Base-by-base conservation (phyloP, 73 alveolate genomes). In the Paramecium primaurelia region DNA sequence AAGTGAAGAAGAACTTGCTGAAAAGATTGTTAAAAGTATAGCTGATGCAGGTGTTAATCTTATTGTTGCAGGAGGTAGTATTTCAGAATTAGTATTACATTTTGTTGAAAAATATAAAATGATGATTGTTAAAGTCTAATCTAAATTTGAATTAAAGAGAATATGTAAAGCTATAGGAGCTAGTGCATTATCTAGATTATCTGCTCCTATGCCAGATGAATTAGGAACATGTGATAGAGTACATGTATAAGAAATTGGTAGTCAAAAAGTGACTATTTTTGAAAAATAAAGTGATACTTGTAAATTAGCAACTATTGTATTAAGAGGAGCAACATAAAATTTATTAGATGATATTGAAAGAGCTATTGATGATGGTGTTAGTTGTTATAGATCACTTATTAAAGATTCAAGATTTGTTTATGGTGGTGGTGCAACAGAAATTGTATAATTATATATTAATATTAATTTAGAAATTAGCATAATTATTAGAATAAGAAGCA, bases 151-250 rank as follows among this genome's bases (percentile, higher is more conserved):
- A 95, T 87, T 97, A 64, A 97, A 98, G 97, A 95, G 99, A 92
- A 92, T 98, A 12, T 98, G 99, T 80, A 89, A 92, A 88, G 94
- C 98, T 38, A 92, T 96, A 58, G 99, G 99, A n/a, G 99, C 99
- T 10, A 92, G 97, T 10, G 97, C 97, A 92, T 93, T 98, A 75
- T 99, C 97, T 12, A 94, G 98, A 95, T 92, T 95, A 92, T 99
- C 98, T 25, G 97, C 99, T 34, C 99, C 99, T 36, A 93, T 97
- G 80, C 97, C 99, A 69, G 99, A 98, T 95, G 99, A 97, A 93
- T 92, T 98, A 89, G 99, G 99, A 36, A 90, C 92, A 86, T 99
- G 99, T 64, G 98, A 97, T 86, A 96, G 92, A 77, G 99, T 98
- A n/a, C 75, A 95, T 58, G 95, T 94, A 73, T 92, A 96, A 71